Evolutionary conservation across 2,329 filamentous ascomycete genomes (phyloP).

Genomic region (Exophiala xenobiotica): DNA sequence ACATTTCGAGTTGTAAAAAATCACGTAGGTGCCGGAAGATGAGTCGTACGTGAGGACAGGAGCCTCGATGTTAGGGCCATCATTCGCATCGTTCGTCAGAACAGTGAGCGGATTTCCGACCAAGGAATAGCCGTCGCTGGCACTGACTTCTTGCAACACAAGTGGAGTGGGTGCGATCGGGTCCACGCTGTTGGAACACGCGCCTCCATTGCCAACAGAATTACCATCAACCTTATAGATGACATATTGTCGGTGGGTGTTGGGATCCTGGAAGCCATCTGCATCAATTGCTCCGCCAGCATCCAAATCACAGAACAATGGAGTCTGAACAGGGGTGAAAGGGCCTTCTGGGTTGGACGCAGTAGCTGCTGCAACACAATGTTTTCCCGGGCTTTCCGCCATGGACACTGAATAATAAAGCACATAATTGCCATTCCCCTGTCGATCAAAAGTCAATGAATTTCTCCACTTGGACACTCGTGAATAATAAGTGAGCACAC

Average conservation of each 20-base stretch:
- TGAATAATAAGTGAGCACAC: slow-evolving; percentile 17
- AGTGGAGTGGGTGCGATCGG: slow-evolving; percentile 40
- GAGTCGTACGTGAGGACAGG: slow-evolving; percentile 50
- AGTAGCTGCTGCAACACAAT: slow-evolving; percentile 61
- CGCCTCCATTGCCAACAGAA: slow-evolving; percentile 47
- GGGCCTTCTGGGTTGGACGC: slow-evolving; percentile 53
- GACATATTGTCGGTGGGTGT: slow-evolving; percentile 56
- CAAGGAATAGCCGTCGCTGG: slow-evolving; percentile 51
- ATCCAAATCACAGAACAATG: slow-evolving; percentile 52
- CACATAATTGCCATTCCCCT: slow-evolving; percentile 35
- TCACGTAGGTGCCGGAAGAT: slow-evolving; percentile 48
- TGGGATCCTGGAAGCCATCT: slow-evolving; percentile 56
- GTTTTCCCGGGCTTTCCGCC: slow-evolving; percentile 39
- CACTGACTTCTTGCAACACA: slow-evolving; percentile 40
- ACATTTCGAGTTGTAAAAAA: slow-evolving; percentile 56
- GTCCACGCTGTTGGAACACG: slow-evolving; percentile 46
- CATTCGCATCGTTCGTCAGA: slow-evolving; percentile 61
- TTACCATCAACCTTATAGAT: slow-evolving; percentile 70
- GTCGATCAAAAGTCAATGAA: slow-evolving; percentile 30
- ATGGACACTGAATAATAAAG: slow-evolving; percentile 59
- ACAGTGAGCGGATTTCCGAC: slow-evolving; percentile 56
- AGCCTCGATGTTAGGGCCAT: slow-evolving; percentile 64
- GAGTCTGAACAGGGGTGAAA: slow-evolving; percentile 48
- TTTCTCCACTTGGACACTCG: neutral
- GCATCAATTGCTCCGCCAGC: slow-evolving; percentile 64